Percentiles rank a stretch among this genome's conserved stretches.
phyloP scores from a whole-genome alignment of 306 rosid genomes.

The Mimosa pudica region DNA sequence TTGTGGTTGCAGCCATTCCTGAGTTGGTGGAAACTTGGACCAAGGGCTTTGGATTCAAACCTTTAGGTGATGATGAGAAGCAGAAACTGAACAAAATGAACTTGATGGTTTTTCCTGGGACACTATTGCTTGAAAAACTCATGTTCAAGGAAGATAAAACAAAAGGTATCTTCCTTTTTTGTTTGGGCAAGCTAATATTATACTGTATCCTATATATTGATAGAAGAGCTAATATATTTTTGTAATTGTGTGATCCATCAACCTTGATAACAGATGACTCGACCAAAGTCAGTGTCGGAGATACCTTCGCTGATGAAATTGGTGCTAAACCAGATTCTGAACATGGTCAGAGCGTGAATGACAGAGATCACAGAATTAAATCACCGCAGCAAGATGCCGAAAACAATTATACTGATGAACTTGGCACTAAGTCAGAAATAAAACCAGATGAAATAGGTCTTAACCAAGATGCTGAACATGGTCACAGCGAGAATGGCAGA shows the following conservation, averaged over 20 bases:
- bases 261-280: slow-evolving; percentile 36
- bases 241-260: slow-evolving; percentile 32
- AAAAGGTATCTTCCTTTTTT: slow-evolving; percentile 41
- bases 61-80: slow-evolving; percentile 66
- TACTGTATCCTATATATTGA: background rate
- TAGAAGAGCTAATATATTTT: slow-evolving; percentile 30
- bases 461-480: background rate
- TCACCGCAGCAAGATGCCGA: background rate
- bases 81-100: slow-evolving; percentile 59
- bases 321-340: background rate
- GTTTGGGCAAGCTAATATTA: background rate
- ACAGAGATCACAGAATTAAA: background rate
- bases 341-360: background rate
- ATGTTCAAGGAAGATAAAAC: slow-evolving; percentile 46
- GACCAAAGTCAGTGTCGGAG: slow-evolving; percentile 12
- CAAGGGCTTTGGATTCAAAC: slow-evolving; percentile 84
- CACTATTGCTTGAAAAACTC: slow-evolving; percentile 71
- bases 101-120: slow-evolving; percentile 97
- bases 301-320: background rate
- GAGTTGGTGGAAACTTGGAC: slow-evolving; percentile 87
- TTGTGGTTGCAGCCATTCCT: slow-evolving; percentile 93
- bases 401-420: slow-evolving; percentile 7
- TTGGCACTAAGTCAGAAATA: background rate
- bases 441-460: background rate
- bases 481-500: background rate